Evolutionary conservation across 1,284 basidiomycete species (phyloP).

Genomic region (Lentinula novae-zelandiae): DNA sequence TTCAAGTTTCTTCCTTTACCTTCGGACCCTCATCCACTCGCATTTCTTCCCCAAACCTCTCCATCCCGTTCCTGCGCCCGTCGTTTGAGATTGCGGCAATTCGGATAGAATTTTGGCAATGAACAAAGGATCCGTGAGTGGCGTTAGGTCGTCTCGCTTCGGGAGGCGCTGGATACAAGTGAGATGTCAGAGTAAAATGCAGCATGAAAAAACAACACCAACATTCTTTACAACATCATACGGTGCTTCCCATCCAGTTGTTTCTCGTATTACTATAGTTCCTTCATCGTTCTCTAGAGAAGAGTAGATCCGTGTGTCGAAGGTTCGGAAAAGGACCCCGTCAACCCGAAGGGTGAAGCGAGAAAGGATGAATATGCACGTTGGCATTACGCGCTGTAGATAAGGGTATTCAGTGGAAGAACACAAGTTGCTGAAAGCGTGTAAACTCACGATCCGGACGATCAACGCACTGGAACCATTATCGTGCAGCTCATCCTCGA

Average conservation of each 20-base stretch:
- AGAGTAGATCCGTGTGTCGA: constrained; percentile 90
- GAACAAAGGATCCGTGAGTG: constrained; percentile 86
- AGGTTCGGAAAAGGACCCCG: constrained; percentile 88
- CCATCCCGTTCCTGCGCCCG: constrained; percentile 74
- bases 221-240: constrained; percentile 71
- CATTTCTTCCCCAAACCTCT: constrained; percentile 60
- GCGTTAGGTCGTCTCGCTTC: constrained; percentile 80
- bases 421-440: not conserved
- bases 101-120: constrained; percentile 75
- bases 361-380: constrained; percentile 88
- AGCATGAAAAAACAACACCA: not conserved
- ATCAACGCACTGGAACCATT: constrained; percentile 84
- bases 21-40: constrained; percentile 24
- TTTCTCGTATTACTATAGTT: constrained; percentile 75
- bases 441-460: constrained; percentile 76
- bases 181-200: not conserved
- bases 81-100: constrained; percentile 58
- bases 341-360: constrained; percentile 96
- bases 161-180: constrained; percentile 59
- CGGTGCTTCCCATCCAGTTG: constrained; percentile 85
- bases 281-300: constrained; percentile 53
- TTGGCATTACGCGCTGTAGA: constrained; percentile 91
- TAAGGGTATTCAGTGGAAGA: not conserved
- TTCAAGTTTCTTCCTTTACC: not conserved
- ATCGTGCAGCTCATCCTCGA: constrained; percentile 93